Evolutionary conservation across 2,329 filamentous ascomycete genomes (phyloP), one percentile per base, ranked within the genome.

Genomic region (Blastomyces emzantsi): DNA sequence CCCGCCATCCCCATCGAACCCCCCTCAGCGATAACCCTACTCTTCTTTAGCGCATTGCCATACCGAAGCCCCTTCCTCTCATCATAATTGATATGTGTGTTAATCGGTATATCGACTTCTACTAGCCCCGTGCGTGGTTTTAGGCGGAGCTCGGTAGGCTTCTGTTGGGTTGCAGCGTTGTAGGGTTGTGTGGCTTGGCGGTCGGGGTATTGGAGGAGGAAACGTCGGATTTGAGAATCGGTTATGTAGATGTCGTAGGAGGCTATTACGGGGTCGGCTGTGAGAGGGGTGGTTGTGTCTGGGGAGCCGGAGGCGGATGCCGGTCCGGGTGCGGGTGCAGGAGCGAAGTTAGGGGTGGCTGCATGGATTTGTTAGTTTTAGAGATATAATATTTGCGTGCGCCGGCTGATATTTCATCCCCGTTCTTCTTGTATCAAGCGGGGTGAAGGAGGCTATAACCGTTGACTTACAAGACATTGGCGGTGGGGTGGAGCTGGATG

Each of bases 211-310:
- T 97, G 92, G 56, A 99, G 84, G 67, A 97, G 84, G 70, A 93
- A 88, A 65, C 92, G 84, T 64, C 85, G 86, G 4, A 86, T 81
- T 56, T 89, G 83, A 25, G 83, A 79, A 28, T 90, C 88, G 69
- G 92, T 96, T 73, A 96, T 86, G 78, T 88, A 93, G 75, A 97
- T 86, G 72, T 90, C 85, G 83, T 96, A 97, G 66, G 83, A 86
- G 52, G 86, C 83, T 62, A 88, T 82, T 67, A 92, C 82, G 62
- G 89, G 89, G 71, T 92, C 89, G 25, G 82, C 75, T 57, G 51
- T 54, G 17, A 28, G 30, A 54, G 51, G 51, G 28, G 13, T 54
- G 8, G 51, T 19, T 33, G 68, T 64, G 47, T 64, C 64, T 43
- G 36, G 1, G 3, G 49, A 39, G 45, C 49, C 28, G 33, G 43